Base-by-base conservation (phyloP, 768 basidiomycete species). In the Tulasnella sp. region DNA sequence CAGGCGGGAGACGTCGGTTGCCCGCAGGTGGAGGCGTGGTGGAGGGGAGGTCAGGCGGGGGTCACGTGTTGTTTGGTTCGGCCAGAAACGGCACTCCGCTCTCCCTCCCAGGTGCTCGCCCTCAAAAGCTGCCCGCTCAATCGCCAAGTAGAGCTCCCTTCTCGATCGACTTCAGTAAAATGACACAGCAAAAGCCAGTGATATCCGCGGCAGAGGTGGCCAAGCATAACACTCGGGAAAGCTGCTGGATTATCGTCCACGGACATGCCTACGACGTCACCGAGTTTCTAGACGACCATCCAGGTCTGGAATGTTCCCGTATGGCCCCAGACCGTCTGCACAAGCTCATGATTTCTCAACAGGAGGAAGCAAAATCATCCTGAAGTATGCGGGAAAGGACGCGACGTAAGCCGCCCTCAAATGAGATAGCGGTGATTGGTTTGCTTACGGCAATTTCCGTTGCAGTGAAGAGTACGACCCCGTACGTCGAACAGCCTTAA, bases 381-480 rank as follows among this genome's bases (percentile, higher is more conserved):
- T 97, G 77, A 94, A 94, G 84, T 94, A 96, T 82, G 95, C 93
- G 2, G 96, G 96, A 36, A 93, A 92, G 84, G 96, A 96, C 84
- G 94, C 94, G 42, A 97, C 93, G 91, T 94, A 84, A 52, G 93
- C 84, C 58, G 48, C 74, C 52, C 42, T 38, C 38, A n/a, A 80
- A 39, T 71, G 38, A 73, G 27, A 48, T 71, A 68, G 62, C 62
- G 62, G 62, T 36, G 31, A 68, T 68, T 68, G 62, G 31, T 68
- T 24, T 42, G 31, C 62, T 71, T 18, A 58, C 72, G 31, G 40
- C 75, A 39, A 14, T 77, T 36, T 42, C 48, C 71, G 36, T n/a
- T 31, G 76, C 81, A 93, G 92, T 6, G 88, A 89, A 81, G 94
- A 93, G 85, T 95, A 95, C 81, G 95, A 95, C 36, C 93, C 1